A percentile compares a stretch with the other conserved stretches of the same genome.
Conservation (phyloP, 768 basidiomycete genomes). For the Kwoniella bestiolae region DNA sequence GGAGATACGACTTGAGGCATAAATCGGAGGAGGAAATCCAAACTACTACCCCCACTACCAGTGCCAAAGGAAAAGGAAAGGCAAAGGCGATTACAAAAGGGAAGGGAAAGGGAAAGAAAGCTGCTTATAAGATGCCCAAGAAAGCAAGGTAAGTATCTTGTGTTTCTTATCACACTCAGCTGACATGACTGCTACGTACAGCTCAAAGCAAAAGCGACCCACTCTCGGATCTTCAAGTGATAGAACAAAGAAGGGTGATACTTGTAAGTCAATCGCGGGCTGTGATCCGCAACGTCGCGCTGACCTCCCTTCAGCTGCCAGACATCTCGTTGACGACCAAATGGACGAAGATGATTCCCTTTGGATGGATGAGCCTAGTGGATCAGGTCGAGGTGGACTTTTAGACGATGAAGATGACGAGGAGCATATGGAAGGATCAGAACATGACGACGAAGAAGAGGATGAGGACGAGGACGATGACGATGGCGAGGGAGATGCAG, state of each 20-base stretch:
- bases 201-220: slow-evolving; percentile 28
- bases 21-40: slow-evolving; percentile 16
- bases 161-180: background rate
- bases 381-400: slow-evolving; percentile 18
- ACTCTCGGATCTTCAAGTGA: slow-evolving; percentile 24
- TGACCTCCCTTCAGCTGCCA: slow-evolving; percentile 26
- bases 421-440: slow-evolving; percentile 42
- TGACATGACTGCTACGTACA: background rate
- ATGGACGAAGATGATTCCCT: slow-evolving; percentile 44
- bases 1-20: slow-evolving; percentile 22
- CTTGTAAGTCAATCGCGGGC: slow-evolving; percentile 22
- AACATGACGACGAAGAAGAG: slow-evolving; percentile 48
- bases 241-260: slow-evolving; percentile 48
- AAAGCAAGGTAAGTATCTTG: slow-evolving; percentile 26
- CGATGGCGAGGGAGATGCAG: slow-evolving; percentile 58
- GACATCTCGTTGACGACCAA: slow-evolving; percentile 43
- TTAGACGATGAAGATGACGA: slow-evolving; percentile 40
- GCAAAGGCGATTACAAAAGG: slow-evolving; percentile 60
- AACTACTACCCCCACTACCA: slow-evolving; percentile 62
- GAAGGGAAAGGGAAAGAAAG: slow-evolving; percentile 58
- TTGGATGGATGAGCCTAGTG: slow-evolving; percentile 41
- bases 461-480: slow-evolving; percentile 54
- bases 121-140: slow-evolving; percentile 47
- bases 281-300: slow-evolving; percentile 1
- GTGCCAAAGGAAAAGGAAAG: slow-evolving; percentile 35